Conservation (phyloP, 108 stramenopile genomes). For the Stephanodiscus minutulus region DNA sequence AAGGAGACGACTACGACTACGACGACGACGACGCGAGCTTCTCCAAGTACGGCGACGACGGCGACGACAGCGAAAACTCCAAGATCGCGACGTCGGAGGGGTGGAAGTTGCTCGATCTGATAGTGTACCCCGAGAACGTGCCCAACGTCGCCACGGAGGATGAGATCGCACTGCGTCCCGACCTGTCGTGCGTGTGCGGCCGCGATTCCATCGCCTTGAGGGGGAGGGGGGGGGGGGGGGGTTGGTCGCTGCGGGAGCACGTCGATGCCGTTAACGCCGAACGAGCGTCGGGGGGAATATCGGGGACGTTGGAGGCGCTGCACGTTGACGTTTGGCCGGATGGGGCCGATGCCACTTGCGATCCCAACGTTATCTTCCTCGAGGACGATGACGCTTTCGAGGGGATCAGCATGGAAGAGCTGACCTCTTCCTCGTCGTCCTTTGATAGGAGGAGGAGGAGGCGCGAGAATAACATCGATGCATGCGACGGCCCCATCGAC, state of each 20-base stretch:
- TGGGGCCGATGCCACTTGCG: conserved; percentile 56
- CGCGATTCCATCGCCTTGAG: conserved; percentile 81
- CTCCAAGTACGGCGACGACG: too few species aligned
- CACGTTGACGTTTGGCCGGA: conserved; percentile 79
- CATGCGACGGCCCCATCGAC: neutral
- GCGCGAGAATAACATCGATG: too few species aligned
- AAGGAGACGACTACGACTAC: conserved; percentile 1
- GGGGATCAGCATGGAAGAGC: too few species aligned
- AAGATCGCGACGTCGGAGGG: neutral
- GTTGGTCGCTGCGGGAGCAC: conserved; percentile 73
- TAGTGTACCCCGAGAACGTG: conserved; percentile 87
- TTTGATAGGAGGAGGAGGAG: conserved; percentile 23
- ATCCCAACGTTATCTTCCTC: conserved; percentile 69
- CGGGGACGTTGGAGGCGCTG: conserved; percentile 58
- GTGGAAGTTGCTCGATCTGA: conserved; percentile 69
- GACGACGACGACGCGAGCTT: too few species aligned
- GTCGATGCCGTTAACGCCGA: conserved; percentile 81
- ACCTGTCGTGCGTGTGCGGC: conserved; percentile 71
- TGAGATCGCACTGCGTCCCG: conserved; percentile 66
- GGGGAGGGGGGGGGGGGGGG: conserved; percentile 59
- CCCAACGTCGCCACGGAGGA: conserved; percentile 84
- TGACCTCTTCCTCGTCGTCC: too few species aligned
- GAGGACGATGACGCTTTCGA: conserved; percentile 62
- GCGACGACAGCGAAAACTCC: too few species aligned
- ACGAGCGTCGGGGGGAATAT: conserved; percentile 47